A percentile compares a stretch with the other conserved stretches of the same genome.
Evolutionary conservation across 139 green algal species (phyloP).

Genomic region (Spirogloea muscicola): DNA sequence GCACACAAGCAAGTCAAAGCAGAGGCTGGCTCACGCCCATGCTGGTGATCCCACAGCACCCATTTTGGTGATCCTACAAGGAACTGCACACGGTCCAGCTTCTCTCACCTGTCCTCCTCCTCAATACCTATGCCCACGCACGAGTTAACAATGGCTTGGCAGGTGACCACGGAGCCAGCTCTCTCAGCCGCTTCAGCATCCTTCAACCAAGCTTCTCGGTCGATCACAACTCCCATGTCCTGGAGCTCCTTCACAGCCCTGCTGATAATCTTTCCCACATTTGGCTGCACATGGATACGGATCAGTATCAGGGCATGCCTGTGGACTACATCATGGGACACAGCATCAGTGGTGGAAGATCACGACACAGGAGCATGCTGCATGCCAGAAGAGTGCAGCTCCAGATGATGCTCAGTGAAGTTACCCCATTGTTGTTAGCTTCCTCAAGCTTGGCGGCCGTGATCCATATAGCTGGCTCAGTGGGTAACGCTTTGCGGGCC

Average conservation of each 20-base stretch:
- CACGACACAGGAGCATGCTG: too few species aligned
- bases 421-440: slow-evolving; percentile 80
- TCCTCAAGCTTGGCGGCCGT: slow-evolving; percentile 96
- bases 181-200: slow-evolving; percentile 53
- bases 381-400: too few species aligned
- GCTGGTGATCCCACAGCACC: too few species aligned
- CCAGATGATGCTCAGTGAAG: too few species aligned
- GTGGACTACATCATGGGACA: too few species aligned
- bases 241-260: slow-evolving; percentile 66
- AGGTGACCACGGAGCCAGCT: slow-evolving; percentile 38
- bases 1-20: too few species aligned
- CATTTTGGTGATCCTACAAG: too few species aligned
- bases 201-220: slow-evolving; percentile 85
- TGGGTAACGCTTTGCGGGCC: slow-evolving; percentile 86
- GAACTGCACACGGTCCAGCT: too few species aligned
- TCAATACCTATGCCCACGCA: slow-evolving; percentile 80
- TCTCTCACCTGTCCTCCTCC: slow-evolving; percentile 80
- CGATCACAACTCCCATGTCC: slow-evolving; percentile 80
- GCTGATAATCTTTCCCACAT: slow-evolving; percentile 71
- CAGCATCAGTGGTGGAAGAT: too few species aligned
- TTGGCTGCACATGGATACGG: too few species aligned
- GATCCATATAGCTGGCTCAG: slow-evolving; percentile 86
- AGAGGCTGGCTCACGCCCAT: too few species aligned
- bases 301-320: too few species aligned
- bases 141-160: slow-evolving; percentile 68